These are phyloP conservation scores for Nitzschia sp. DNA, from an alignment of 108 stramenopile genomes.

Conservation along the genomic window DNA sequence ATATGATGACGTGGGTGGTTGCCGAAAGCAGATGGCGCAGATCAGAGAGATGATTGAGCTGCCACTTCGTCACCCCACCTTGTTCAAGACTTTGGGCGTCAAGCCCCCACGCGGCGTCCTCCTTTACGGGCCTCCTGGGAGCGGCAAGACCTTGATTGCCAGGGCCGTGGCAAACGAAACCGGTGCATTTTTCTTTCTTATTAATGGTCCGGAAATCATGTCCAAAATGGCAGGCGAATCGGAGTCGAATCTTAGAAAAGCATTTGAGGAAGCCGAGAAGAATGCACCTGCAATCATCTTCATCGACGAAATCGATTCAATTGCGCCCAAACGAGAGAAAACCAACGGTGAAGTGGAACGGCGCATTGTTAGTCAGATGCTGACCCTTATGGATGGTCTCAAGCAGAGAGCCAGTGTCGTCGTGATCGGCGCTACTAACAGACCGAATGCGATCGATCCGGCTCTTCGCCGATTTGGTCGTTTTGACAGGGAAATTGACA, in stretches of 20 bases:
- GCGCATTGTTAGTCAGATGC: constrained; percentile 97
- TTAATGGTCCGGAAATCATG: constrained; percentile 99
- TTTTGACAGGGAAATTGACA: constrained; percentile 99
- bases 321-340: constrained; percentile 99
- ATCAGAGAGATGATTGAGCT: constrained; percentile 99
- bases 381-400: constrained; percentile 99
- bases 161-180: constrained; percentile 99
- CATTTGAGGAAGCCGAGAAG: constrained; percentile 99
- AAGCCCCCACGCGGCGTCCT: constrained; percentile 99
- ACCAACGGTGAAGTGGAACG: constrained; percentile 99
- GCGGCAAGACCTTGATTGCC: constrained; percentile 99
- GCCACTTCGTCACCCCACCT: constrained; percentile 97
- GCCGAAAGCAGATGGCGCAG: constrained; percentile 97
- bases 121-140: constrained; percentile 99
- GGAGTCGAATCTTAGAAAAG: constrained; percentile 98
- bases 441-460: constrained; percentile 95
- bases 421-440: constrained; percentile 98
- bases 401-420: constrained; percentile 96
- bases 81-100: constrained; percentile 99
- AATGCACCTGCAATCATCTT: constrained; percentile 99
- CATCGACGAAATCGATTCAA: constrained; percentile 99
- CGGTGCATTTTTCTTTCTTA: constrained; percentile 99
- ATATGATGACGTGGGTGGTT: constrained; percentile 99
- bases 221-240: constrained; percentile 99
- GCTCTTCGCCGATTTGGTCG: constrained; percentile 99